Conservation (phyloP, 2,329 filamentous ascomycete genomes). For the Neonectria magnoliae region DNA sequence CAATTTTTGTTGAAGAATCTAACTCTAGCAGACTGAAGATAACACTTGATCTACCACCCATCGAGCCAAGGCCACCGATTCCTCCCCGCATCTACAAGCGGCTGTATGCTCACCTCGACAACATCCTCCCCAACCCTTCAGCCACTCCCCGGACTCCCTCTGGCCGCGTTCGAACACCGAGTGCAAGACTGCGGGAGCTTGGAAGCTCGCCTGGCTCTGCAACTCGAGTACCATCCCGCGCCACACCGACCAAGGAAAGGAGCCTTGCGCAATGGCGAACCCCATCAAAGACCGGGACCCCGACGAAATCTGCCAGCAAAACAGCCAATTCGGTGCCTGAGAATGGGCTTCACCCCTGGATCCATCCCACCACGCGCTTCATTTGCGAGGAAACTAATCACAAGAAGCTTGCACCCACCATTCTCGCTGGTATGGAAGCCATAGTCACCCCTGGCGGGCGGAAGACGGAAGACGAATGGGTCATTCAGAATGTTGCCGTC, state of each 20-base stretch:
- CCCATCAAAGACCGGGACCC: conserved; percentile 47
- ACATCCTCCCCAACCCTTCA: conserved; percentile 65
- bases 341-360: conserved; percentile 68
- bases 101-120: conserved; percentile 82
- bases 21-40: conserved; percentile 72
- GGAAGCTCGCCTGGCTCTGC: conserved; percentile 41
- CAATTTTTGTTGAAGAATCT: neutral
- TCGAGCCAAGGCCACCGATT: conserved; percentile 80
- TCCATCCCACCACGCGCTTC: conserved; percentile 73
- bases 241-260: conserved; percentile 59
- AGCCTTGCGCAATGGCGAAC: conserved; percentile 57
- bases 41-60: conserved; percentile 77
- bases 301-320: conserved; percentile 55
- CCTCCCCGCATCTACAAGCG: conserved; percentile 85
- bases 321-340: conserved; percentile 38
- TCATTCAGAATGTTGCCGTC: conserved; percentile 59
- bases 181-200: conserved; percentile 44
- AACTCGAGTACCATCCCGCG: conserved; percentile 50
- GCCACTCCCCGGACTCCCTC: conserved; percentile 45
- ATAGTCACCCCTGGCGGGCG: conserved; percentile 57
- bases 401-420: conserved; percentile 72
- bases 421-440: conserved; percentile 77
- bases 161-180: conserved; percentile 46
- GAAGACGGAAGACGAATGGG: conserved; percentile 59
- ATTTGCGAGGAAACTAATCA: conserved; percentile 70